These are phyloP conservation scores for Lepidium aucheri DNA, from an alignment of 345 rosid species.

Conservation along the genomic window DNA sequence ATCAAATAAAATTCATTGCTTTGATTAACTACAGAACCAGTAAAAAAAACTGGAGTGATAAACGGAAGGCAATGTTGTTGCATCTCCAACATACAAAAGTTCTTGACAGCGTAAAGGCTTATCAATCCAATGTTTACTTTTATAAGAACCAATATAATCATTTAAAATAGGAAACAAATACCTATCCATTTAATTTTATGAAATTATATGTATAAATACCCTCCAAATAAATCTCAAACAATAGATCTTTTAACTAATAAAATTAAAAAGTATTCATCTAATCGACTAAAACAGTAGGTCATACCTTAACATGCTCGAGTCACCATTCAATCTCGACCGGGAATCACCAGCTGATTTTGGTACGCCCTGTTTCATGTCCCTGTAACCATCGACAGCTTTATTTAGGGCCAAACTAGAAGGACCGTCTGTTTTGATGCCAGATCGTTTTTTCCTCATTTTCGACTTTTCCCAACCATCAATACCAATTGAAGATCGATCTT, in stretches of 20 bases:
- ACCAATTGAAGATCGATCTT: slow-evolving; percentile 67
- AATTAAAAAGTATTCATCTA: neutral
- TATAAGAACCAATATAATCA: neutral
- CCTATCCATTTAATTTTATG: neutral
- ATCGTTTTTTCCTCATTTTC: slow-evolving; percentile 93
- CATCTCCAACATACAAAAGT: slow-evolving; percentile 1
- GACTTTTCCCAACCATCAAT: slow-evolving; percentile 96
- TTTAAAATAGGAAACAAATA: neutral
- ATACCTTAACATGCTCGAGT: slow-evolving; percentile 80
- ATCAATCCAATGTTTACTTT: slow-evolving; percentile 3
- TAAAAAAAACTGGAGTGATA: neutral
- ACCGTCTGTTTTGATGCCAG: slow-evolving; percentile 77
- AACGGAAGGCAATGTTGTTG: neutral
- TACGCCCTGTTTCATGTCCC: slow-evolving; percentile 74
- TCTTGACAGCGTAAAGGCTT: neutral
- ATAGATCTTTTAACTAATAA: slow-evolving; percentile 1
- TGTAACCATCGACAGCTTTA: slow-evolving; percentile 58
- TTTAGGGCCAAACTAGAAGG: slow-evolving; percentile 45
- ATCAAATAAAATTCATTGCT: neutral
- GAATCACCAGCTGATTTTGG: slow-evolving; percentile 55
- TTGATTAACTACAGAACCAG: neutral
- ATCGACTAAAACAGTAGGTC: neutral
- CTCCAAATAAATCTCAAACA: neutral
- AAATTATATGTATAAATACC: neutral
- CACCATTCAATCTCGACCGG: slow-evolving; percentile 65